These are phyloP conservation scores for Cystofilobasidium bisporidii DNA, from an alignment of 768 basidiomycete species.

Conservation along the genomic window DNA sequence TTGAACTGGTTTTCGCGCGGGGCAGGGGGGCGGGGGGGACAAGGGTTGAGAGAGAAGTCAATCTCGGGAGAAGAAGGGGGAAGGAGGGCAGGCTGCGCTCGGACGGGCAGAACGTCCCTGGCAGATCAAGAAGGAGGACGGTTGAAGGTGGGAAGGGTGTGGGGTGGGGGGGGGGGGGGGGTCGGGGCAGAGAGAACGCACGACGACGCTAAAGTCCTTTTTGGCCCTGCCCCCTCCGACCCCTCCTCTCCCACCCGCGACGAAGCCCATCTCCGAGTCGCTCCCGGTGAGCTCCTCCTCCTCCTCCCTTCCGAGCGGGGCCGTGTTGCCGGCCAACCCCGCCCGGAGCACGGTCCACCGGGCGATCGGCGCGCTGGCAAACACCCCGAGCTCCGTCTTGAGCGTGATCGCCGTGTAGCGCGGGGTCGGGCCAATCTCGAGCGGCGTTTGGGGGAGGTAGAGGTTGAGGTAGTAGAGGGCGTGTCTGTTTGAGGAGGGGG, in stretches of 20 bases:
- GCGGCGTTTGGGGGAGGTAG: not conserved
- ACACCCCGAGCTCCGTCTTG: slow-evolving; percentile 11
- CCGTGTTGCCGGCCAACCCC: not conserved
- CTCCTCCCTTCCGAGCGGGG: not conserved
- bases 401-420: slow-evolving; percentile 10
- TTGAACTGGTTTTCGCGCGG: not conserved
- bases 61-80: no score
- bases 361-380: not conserved
- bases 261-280: no score
- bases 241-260: no score
- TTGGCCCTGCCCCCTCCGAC: not conserved
- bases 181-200: no score
- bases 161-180: no score
- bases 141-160: no score
- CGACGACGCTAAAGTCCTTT: not conserved
- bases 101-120: no score
- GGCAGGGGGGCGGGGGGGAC: no score
- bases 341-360: not conserved
- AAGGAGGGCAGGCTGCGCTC: no score
- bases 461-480: not conserved
- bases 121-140: no score
- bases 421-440: slow-evolving; percentile 16
- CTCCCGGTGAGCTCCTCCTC: not conserved
- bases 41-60: no score
- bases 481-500: not conserved